A percentile compares a stretch with the other conserved stretches of the same genome.
These are phyloP conservation scores for Beauveria sp. DNA, from an alignment of 2,329 filamentous ascomycete genomes.

Conservation along the genomic window DNA sequence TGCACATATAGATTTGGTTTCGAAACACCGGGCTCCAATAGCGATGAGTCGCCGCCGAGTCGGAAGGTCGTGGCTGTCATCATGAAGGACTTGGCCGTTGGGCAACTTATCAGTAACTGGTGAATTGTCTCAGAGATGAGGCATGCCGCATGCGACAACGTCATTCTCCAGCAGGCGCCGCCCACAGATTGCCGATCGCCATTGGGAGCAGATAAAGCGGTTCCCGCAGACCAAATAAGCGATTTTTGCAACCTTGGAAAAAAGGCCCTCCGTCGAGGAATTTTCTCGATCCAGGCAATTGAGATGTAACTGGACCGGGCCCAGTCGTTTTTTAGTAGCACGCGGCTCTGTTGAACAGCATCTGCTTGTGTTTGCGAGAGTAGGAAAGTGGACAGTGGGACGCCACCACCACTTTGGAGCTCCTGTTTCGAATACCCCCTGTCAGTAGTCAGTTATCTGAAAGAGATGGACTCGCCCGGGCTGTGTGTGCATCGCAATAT, in stretches of 20 bases:
- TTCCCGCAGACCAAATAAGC: background rate
- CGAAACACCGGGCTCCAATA: background rate
- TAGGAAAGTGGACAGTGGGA: background rate
- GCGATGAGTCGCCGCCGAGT: background rate
- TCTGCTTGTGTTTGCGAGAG: background rate
- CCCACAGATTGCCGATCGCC: background rate
- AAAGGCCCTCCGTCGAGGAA: background rate
- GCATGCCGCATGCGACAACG: background rate
- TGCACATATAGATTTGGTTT: background rate
- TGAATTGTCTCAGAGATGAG: constrained; percentile 1
- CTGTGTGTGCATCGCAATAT: background rate
- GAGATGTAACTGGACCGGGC: background rate
- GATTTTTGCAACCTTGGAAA: background rate
- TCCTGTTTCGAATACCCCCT: background rate
- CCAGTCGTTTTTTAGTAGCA: background rate
- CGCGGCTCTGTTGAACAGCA: background rate
- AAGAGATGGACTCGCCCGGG: background rate
- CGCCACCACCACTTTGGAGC: background rate
- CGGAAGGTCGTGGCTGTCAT: background rate
- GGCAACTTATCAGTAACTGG: background rate
- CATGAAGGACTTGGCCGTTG: background rate
- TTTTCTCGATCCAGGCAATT: background rate
- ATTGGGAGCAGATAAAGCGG: background rate
- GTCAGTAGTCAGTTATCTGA: background rate
- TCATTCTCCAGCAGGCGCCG: background rate